phyloP scores from a whole-genome alignment of 1,139 yeast genomes.

The Candida sanyaensis region DNA sequence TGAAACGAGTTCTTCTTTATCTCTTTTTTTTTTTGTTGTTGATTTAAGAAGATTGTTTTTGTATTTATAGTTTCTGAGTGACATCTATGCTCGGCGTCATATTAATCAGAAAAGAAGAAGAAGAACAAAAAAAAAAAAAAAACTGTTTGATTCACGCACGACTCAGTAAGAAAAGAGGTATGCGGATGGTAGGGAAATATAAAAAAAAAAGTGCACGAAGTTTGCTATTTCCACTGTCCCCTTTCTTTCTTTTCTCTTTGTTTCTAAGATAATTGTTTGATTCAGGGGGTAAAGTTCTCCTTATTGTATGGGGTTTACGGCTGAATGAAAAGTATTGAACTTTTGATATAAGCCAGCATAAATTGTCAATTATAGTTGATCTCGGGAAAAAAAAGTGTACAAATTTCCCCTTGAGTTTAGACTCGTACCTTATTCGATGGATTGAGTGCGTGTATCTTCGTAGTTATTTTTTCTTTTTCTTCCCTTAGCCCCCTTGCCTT shows the following conservation, averaged over 20 bases:
- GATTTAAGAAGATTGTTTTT: neutral
- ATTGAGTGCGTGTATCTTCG: neutral
- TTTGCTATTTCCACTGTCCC: neutral
- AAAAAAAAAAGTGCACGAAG: neutral
- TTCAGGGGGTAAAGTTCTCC: too few species aligned
- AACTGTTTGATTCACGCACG: neutral
- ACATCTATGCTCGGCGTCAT: constrained; percentile 1
- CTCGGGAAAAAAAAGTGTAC: too few species aligned
- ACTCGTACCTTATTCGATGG: too few species aligned
- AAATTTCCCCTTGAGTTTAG: too few species aligned
- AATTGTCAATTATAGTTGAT: too few species aligned
- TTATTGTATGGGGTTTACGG: too few species aligned
- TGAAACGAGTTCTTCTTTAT: too few species aligned
- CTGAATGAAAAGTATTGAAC: too few species aligned
- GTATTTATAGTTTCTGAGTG: constrained; percentile 1
- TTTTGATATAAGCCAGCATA: too few species aligned
- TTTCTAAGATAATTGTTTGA: neutral
- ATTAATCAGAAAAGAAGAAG: neutral
- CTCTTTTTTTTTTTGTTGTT: constrained; percentile 1
- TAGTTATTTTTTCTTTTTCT: neutral
- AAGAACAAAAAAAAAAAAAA: neutral
- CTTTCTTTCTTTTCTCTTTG: neutral
- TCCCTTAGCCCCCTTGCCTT: neutral
- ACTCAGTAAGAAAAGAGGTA: neutral
- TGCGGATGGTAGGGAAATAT: neutral